Percentiles rank a stretch among this genome's conserved stretches.
Conservation (phyloP, 306 rosid species). For the Cucumis melo region DNA sequence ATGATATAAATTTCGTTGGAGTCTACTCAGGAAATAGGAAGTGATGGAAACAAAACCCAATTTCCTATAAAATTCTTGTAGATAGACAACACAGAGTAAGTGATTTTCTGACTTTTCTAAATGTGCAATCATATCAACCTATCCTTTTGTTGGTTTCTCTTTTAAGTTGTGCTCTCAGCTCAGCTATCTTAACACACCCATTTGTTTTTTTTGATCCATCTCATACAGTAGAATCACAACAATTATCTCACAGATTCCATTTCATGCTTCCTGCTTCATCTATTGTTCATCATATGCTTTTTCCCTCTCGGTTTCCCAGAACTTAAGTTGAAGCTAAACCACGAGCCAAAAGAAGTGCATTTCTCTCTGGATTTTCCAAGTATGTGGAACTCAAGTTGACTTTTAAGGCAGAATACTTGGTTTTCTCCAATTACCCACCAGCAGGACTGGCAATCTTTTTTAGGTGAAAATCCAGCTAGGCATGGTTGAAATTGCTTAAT, state of each 20-base stretch:
- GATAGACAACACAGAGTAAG: slow-evolving; percentile 15
- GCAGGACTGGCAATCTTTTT: not conserved
- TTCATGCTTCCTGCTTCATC: not conserved
- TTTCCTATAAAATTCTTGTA: not conserved
- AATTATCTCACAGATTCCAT: not conserved
- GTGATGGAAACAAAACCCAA: slow-evolving; percentile 19
- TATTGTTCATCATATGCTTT: not conserved
- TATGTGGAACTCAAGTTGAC: not conserved
- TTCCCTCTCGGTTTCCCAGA: not conserved
- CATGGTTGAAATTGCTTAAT: not conserved
- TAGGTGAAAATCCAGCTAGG: not conserved
- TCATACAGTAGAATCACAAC: not conserved
- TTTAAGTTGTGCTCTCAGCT: not conserved
- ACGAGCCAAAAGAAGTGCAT: not conserved
- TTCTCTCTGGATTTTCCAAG: slow-evolving; percentile 1
- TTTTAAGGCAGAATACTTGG: not conserved
- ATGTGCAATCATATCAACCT: not conserved
- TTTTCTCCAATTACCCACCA: not conserved
- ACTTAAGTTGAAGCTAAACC: not conserved
- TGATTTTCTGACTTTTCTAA: slow-evolving; percentile 21
- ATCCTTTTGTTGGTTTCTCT: not conserved
- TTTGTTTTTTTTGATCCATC: not conserved
- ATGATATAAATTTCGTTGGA: slow-evolving; percentile 61
- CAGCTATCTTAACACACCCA: not conserved
- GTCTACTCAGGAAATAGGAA: slow-evolving; percentile 69